phyloP scores from a whole-genome alignment of 1,139 yeast genomes.

The Blastobotrys niveus region DNA sequence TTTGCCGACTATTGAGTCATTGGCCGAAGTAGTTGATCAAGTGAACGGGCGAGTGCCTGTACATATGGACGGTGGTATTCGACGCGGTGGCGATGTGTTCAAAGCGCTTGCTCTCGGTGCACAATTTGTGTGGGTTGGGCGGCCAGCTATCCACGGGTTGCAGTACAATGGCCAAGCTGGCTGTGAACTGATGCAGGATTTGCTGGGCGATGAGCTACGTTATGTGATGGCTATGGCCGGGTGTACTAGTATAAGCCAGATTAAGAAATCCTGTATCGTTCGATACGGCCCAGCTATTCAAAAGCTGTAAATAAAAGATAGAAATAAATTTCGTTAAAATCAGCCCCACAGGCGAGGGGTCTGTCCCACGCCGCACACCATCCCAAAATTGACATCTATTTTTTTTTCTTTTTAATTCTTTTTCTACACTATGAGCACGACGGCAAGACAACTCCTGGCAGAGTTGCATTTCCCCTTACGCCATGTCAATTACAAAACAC shows the following conservation, averaged over 20 bases:
- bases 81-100: slow-evolving; percentile 62
- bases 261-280: slow-evolving; percentile 24
- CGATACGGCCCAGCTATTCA: slow-evolving; percentile 27
- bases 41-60: slow-evolving; percentile 48
- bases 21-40: slow-evolving; percentile 53
- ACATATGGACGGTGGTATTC: slow-evolving; percentile 61
- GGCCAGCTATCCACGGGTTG: slow-evolving; percentile 64
- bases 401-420: background rate
- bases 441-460: background rate
- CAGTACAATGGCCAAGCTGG: slow-evolving; percentile 62
- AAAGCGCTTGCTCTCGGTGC: slow-evolving; percentile 70
- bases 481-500: too few relatives aligned
- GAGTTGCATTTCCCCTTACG: too few relatives aligned
- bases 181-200: slow-evolving; percentile 37
- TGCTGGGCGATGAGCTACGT: slow-evolving; percentile 31
- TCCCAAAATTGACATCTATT: too few relatives aligned
- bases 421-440: background rate
- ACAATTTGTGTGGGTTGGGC: slow-evolving; percentile 62
- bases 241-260: slow-evolving; percentile 20
- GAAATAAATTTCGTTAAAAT: background rate
- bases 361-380: too few relatives aligned
- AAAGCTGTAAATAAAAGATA: slow-evolving; percentile 18
- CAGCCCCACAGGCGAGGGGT: too few relatives aligned
- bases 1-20: slow-evolving; percentile 56
- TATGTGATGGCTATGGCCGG: slow-evolving; percentile 34